Percentiles rank a stretch among this genome's conserved stretches.
These are phyloP conservation scores for Lodderomyces orthopsilosis DNA, from an alignment of 1,139 yeast genomes.

Conservation along the genomic window DNA sequence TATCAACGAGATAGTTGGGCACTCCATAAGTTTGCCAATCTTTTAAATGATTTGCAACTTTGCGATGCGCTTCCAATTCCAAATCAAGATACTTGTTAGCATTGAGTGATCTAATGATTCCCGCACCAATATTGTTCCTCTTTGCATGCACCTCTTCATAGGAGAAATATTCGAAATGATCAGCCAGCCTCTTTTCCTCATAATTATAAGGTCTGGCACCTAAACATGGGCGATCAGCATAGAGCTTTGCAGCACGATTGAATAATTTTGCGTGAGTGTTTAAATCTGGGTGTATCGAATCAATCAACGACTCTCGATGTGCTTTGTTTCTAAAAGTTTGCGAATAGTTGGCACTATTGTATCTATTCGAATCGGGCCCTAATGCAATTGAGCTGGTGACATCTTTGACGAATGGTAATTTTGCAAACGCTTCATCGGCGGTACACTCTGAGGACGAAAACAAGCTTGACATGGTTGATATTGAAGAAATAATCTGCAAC, in stretches of 20 bases:
- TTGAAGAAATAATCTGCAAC: not conserved
- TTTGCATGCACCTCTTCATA: conserved; percentile 16
- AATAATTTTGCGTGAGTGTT: conserved; percentile 30
- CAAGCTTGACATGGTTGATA: conserved; percentile 11
- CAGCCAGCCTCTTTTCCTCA: conserved; percentile 16
- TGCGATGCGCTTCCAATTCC: conserved; percentile 19
- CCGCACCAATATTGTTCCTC: conserved; percentile 28
- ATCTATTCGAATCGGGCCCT: conserved; percentile 4
- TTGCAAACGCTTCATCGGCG: conserved; percentile 13
- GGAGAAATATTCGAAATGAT: conserved; percentile 17
- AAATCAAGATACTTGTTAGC: conserved; percentile 22
- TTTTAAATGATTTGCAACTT: conserved; percentile 22
- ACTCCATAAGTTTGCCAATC: conserved; percentile 13
- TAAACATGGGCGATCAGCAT: conserved; percentile 25
- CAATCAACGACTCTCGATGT: conserved; percentile 9
- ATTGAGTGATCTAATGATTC: conserved; percentile 24
- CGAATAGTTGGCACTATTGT: conserved; percentile 12
- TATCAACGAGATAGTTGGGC: conserved; percentile 6
- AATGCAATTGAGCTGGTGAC: conserved; percentile 8
- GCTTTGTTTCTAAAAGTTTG: conserved; percentile 15
- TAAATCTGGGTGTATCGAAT: conserved; percentile 20
- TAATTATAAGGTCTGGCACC: conserved; percentile 28
- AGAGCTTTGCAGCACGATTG: conserved; percentile 21
- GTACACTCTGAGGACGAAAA: conserved; percentile 8
- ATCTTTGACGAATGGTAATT: conserved; percentile 15